Base-by-base conservation (phyloP, 768 basidiomycete genomes). In the Dendrothele bispora region DNA sequence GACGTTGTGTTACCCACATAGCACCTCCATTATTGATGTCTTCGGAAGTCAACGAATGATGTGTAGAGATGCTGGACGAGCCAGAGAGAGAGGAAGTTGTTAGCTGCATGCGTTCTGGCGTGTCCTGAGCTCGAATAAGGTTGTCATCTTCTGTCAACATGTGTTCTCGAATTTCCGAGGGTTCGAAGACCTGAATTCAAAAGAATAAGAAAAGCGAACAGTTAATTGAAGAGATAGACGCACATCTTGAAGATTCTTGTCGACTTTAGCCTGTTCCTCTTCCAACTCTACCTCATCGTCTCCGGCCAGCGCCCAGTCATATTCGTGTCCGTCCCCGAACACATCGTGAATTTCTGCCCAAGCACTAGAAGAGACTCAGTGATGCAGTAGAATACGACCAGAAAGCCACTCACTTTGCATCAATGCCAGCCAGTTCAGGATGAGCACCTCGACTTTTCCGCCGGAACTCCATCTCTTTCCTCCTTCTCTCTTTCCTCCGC, bases 271-370 rank as follows among this genome's bases (percentile, higher is more conserved):
- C 15, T 64, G 58, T 21, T 76, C 76, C 41, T 77, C 74, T 25
- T 76, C 72, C 12, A 63, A 63, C 38, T 72, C 71, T 14, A 62
- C 55, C 25, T 87, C 82, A 2, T 91, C 90, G 25, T 95, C 95
- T 5, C 85, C 91, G 38, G 74, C 85, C 37, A 99, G 65, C 11
- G 95, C 95, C 88, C 91, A 95, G 56, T 93, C 93, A 63, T 95
- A 99, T 55, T 98, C 95, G 57, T 88, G 85, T 6, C 97, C 97
- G 54, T 95, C 90, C 27, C 97, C 97, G 55, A 99, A 99, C 1
- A 98, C 91, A 49, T 92, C 95, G 52, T 89, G 86, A 22, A 98
- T 88, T 68, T 98, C 97, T 39, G 90, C 87, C 92, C 93, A 97
- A 22, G 92, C 87, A 59, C 92, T 95, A 55, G 2, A 52, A 52